A percentile compares a stretch with the other conserved stretches of the same genome.
Conservation (phyloP, 2,329 filamentous ascomycete genomes). For the Torrubiella hemipterigena region DNA sequence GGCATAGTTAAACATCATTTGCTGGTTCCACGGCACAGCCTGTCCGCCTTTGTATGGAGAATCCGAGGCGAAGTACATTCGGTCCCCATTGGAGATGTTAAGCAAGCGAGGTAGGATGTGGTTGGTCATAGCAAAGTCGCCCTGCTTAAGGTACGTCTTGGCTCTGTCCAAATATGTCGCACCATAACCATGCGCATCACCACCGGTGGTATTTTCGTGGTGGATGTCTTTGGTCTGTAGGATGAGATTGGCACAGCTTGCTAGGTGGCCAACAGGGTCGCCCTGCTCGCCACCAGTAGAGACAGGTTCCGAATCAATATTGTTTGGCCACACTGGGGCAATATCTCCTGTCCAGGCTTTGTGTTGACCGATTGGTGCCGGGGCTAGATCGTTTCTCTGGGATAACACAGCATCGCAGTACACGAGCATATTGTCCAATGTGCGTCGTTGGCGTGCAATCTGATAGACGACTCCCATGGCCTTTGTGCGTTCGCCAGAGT, state of each 20-base stretch:
- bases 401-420: constrained; percentile 1
- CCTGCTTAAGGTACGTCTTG: constrained; percentile 2
- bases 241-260: constrained; percentile 1
- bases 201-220: background rate
- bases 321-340: constrained; percentile 2
- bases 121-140: constrained; percentile 1
- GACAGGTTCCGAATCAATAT: background rate
- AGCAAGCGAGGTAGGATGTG: constrained; percentile 2
- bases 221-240: background rate
- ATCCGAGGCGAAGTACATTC: constrained; percentile 2
- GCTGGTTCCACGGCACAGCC: constrained; percentile 1
- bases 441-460: too few relatives aligned
- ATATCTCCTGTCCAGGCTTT: constrained; percentile 1
- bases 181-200: background rate
- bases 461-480: constrained; percentile 1
- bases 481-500: constrained; percentile 1
- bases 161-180: constrained; percentile 1
- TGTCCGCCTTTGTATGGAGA: constrained; percentile 2
- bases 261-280: constrained; percentile 3
- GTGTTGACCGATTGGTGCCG: constrained; percentile 1
- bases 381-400: constrained; percentile 1
- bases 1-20: constrained; percentile 2
- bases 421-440: constrained; percentile 3
- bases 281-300: constrained; percentile 2
- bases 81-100: background rate